Base-by-base conservation (phyloP, 2,329 filamentous ascomycete species). In the Drechslerella stenobrocha region DNA sequence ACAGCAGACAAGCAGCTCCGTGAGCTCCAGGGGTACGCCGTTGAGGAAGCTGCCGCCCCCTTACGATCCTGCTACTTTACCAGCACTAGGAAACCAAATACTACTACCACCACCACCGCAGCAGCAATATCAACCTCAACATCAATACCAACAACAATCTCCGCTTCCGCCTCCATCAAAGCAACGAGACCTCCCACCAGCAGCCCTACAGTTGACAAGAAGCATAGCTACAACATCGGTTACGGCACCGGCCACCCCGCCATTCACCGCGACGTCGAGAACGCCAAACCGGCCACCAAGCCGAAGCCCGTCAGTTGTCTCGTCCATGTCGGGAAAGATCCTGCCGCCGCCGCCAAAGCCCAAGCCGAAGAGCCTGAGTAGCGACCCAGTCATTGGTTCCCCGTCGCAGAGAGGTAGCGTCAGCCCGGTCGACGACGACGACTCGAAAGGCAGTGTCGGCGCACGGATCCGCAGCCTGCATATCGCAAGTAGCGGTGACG, bases 41-140 rank as follows among this genome's bases (percentile, higher is more conserved):
- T 76, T 79, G 32, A 77, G 82, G 60, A 83, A 81, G 71, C 74
- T 82, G 15, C 81, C 81, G 40, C 80, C 81, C 2, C 77, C 81
- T 1, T 81, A 77, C 35, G 81, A 83, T 55, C 75, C 80, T 22
- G 75, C 77, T 34, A 74, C 76, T 2, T 73, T 82, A 3, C 77
- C 81, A n/a, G 75, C 76, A 78, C 20, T 79, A 42, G 72, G 79
- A 70, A 78, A 76, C 60, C 72, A 80, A 30, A 74, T 74, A 30
- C 79, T 81, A 42, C 80, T 80, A 11, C 73, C 75, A 18, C 71
- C 65, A 28, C 66, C 60, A 46, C 45, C n/a, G 8, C 34, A 37
- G n/a, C 34, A 11, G 34, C 34, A 37, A 42, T 5, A 5, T 5
- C 28, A 5, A 30, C 28, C 11, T 5, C 23, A 67, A 70, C 52